Evolutionary conservation across 163 green algal species (phyloP), one percentile per base, ranked within the genome.

Genomic region (Scenedesmus sp.): DNA sequence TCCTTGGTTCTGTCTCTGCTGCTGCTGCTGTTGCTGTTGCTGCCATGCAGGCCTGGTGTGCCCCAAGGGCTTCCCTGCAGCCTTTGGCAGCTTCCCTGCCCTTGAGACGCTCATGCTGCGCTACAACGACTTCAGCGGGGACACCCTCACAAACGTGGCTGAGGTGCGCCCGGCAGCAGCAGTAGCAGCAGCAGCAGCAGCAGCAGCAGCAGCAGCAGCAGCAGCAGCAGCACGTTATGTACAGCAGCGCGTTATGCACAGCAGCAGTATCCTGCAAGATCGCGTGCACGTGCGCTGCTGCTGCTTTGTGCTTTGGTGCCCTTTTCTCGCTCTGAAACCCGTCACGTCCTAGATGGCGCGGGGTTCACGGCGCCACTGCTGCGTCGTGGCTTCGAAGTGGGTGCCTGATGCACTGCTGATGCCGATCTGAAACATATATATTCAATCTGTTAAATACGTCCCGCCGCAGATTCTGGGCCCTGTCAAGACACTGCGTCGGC

Each of bases 81-180:
- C 62, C 3, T 92, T 92, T 89, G 88, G 81, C 12, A 18, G 59
- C 46, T 82, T 92, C 26, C 81, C 88, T 34, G 60, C 88, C 12
- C 66, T 92, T 4, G 88, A 92, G 64, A 89, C 88, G 12, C 66
- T 92, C 15, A 88, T 85, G 64, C 81, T 92, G 62, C 52, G 88
- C 16, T 92, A 79, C 59, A 92, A 92, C 66, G 26, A 88, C 66
- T 92, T 92, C 55, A 84, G 59, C 83, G 88, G 81, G 0, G 88
- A 92, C 62, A 89, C 77, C 46, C 23, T 92, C 2, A 18, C 56
- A 18, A 88, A 89, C 16, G 88, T 92, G 46, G 64, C 88, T n/a
- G 60, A 74, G 59, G 88, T 92, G 26, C 56, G 82, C 46, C 8
- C 2, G 6, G 3, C 12, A 82, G 73, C 52, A 13, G 18, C 20